These are phyloP conservation scores for Auriscalpium orientale DNA, from an alignment of 768 basidiomycete genomes.

Conservation along the genomic window DNA sequence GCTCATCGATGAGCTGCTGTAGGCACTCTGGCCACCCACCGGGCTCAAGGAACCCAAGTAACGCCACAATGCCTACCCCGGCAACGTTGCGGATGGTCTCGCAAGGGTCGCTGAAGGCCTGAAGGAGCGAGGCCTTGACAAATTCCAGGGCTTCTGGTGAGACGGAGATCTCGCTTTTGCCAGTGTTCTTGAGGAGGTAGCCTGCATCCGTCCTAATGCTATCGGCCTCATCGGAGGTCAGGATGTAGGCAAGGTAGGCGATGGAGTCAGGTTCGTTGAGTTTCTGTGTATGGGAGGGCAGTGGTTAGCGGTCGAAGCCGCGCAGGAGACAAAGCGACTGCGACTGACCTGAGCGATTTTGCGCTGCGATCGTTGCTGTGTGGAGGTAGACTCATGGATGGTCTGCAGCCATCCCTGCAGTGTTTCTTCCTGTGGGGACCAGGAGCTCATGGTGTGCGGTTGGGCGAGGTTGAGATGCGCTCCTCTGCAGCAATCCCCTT, in stretches of 20 bases:
- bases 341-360: conserved; percentile 71
- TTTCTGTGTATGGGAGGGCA: conserved; percentile 46
- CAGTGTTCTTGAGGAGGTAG: conserved; percentile 94
- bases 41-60: conserved; percentile 83
- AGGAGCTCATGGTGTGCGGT: conserved; percentile 41
- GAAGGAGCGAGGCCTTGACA: conserved; percentile 68
- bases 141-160: conserved; percentile 62
- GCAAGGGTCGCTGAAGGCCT: conserved; percentile 73
- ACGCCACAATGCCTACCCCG: conserved; percentile 84
- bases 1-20: conserved; percentile 68
- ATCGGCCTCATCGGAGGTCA: conserved; percentile 79
- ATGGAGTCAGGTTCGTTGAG: conserved; percentile 90
- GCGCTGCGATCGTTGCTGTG: conserved; percentile 59
- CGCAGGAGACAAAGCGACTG: conserved; percentile 18
- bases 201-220: conserved; percentile 94
- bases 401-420: conserved; percentile 89
- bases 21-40: conserved; percentile 95
- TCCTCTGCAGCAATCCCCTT: background rate
- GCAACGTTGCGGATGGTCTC: conserved; percentile 91
- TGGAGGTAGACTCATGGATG: conserved; percentile 85
- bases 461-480: conserved; percentile 9
- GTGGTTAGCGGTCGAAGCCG: conserved; percentile 14
- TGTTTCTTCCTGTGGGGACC: conserved; percentile 79
- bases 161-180: conserved; percentile 64
- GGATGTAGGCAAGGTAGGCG: conserved; percentile 92